Conservation (phyloP, 2,329 filamentous ascomycete genomes). For the Colletotrichum australisinense region DNA sequence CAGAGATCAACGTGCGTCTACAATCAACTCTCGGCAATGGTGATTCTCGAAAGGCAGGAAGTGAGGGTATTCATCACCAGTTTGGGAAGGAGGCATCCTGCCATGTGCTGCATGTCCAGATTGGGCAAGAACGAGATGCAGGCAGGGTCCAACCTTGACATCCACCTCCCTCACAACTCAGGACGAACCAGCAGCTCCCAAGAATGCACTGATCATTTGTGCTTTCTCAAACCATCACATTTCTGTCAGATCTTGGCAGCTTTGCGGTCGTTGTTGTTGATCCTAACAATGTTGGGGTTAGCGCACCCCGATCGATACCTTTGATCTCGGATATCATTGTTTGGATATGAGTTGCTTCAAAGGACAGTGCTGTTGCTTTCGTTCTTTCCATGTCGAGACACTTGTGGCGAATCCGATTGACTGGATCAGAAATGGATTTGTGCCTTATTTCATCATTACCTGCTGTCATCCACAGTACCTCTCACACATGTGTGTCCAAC, state of each 20-base stretch:
- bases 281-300: neutral
- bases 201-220: neutral
- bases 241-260: neutral
- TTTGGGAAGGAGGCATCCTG: conserved; percentile 8
- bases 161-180: conserved; percentile 21
- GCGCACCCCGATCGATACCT: neutral
- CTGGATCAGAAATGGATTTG: neutral
- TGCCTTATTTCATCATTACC: neutral
- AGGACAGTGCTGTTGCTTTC: neutral
- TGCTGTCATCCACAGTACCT: neutral
- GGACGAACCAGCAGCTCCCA: conserved; percentile 22
- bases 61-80: conserved; percentile 1
- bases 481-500: neutral
- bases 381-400: neutral
- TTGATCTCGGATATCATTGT: neutral
- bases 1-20: neutral
- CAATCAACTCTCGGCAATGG: neutral
- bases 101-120: neutral
- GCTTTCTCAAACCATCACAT: neutral
- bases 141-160: conserved; percentile 14
- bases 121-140: neutral
- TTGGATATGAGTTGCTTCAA: neutral
- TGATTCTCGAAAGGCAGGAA: neutral
- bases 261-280: neutral
- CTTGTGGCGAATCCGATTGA: neutral